Evolutionary conservation across 2,329 filamentous ascomycete genomes (phyloP).

Genomic region (Neonectria neomacrospora): DNA sequence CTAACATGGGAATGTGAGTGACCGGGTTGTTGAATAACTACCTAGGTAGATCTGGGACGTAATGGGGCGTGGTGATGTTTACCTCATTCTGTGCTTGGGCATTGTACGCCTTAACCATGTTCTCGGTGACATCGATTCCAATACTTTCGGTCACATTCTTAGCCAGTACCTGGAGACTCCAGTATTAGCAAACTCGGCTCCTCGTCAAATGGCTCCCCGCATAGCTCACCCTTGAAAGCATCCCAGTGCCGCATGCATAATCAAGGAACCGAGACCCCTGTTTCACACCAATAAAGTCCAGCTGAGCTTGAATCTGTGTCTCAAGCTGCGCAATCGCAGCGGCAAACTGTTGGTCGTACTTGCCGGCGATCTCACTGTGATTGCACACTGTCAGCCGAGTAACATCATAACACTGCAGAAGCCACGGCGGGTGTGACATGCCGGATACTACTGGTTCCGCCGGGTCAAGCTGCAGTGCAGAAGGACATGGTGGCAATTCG

Average conservation of each 20-base stretch:
- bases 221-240: constrained; percentile 68
- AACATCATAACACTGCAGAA: constrained; percentile 14
- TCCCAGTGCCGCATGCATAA: constrained; percentile 80
- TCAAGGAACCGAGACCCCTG: constrained; percentile 69
- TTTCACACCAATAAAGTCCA: constrained; percentile 69
- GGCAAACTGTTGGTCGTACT: constrained; percentile 63
- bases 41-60: neutral
- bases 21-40: neutral
- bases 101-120: constrained; percentile 78
- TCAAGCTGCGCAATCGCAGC: constrained; percentile 65
- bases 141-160: constrained; percentile 62
- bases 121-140: constrained; percentile 76
- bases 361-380: constrained; percentile 45
- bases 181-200: constrained; percentile 12
- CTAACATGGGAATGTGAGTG: constrained; percentile 23
- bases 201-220: neutral
- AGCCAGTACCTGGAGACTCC: constrained; percentile 35
- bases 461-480: constrained; percentile 4
- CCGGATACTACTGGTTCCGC: constrained; percentile 17
- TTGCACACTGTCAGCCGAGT: constrained; percentile 32
- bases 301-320: constrained; percentile 61
- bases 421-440: constrained; percentile 23
- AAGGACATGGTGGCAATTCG: neutral
- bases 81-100: constrained; percentile 65
- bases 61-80: constrained; percentile 27